Evolutionary conservation across 768 basidiomycete species (phyloP), one percentile per base, ranked within the genome.

Genomic region (Tylopilus intermedius): DNA sequence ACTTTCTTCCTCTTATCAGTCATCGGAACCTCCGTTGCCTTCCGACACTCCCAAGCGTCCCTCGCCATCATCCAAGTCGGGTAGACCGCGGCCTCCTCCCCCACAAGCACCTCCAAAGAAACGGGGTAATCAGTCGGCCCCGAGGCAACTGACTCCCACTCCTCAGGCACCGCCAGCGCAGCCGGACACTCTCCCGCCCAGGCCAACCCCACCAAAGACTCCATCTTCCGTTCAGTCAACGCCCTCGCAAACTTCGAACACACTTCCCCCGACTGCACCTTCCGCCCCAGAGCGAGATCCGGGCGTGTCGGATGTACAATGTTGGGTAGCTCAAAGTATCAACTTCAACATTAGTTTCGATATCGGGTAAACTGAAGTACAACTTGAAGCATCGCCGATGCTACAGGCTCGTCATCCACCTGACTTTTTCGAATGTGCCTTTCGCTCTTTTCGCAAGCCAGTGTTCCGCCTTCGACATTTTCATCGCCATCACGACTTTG

Each of bases 401-500:
- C 18, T 87, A n/a, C 66, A 75, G 45, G 66, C 75, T 13, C 76
- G 86, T 84, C 50, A 81, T 89, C 54, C 73, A 82, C 50, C 67
- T 88, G 27, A 72, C 71, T 5, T 89, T 89, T 66, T 60, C 70
- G 8, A 60, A 81, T 57, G 76, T 85, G 4, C 83, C 85, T 1
- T 82, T 89, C 47, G 72, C 76, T 2, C 81, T 79, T 15, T 77
- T 78, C 43, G 67, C 69, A 27, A 72, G 75, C 26, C 66, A 74
- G 45, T 77, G 81, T 49, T 56, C 67, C 8, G 70, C 70, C n/a
- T 88, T 88, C 60, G 72, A 84, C 35, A 58, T 72, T 50, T 89
- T 88, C 63, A 60, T 89, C 26, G 76, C 84, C 18, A 78, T 76
- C 8, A 84, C 83, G 2, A 84, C 84, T 5, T 66, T 73, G 27